Conservation (phyloP, 2,329 filamentous ascomycete genomes). For the Alternaria consortialis region DNA sequence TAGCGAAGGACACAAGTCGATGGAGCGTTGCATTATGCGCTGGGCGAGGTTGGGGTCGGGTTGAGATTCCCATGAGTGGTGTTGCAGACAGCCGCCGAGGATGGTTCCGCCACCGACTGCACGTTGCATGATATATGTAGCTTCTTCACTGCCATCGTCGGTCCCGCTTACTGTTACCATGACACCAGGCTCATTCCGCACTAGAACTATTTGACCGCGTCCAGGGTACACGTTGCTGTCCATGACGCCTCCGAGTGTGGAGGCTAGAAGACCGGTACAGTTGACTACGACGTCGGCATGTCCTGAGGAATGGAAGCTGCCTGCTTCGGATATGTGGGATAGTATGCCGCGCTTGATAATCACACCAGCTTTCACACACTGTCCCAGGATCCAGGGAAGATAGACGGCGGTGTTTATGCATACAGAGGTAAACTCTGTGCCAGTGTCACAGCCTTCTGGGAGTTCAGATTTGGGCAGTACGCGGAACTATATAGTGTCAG, state of each 20-base stretch:
- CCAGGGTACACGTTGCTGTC: slow-evolving; percentile 77
- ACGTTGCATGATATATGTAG: slow-evolving; percentile 83
- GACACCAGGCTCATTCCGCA: slow-evolving; percentile 76
- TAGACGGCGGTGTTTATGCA: slow-evolving; percentile 94
- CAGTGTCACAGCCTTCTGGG: slow-evolving; percentile 72
- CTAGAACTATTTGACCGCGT: slow-evolving; percentile 83
- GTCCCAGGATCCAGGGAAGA: slow-evolving; percentile 82
- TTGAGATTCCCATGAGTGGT: slow-evolving; percentile 79
- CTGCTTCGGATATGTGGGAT: slow-evolving; percentile 77
- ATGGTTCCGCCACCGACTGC: slow-evolving; percentile 80
- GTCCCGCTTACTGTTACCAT: slow-evolving; percentile 78
- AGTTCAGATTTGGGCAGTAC: slow-evolving; percentile 66
- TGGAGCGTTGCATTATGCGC: slow-evolving; percentile 83
- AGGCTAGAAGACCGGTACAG: slow-evolving; percentile 80
- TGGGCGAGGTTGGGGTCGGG: slow-evolving; percentile 81
- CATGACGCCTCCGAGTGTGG: slow-evolving; percentile 80
- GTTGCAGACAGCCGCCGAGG: slow-evolving; percentile 85
- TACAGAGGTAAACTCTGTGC: slow-evolving; percentile 79
- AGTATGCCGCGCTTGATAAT: slow-evolving; percentile 58
- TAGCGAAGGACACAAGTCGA: slow-evolving; percentile 71
- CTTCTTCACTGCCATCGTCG: slow-evolving; percentile 76
- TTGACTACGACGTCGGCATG: slow-evolving; percentile 79
- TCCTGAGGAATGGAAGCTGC: slow-evolving; percentile 64
- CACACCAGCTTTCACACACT: slow-evolving; percentile 78
- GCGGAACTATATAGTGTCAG: slow-evolving; percentile 61